Conservation (phyloP, 495 filamentous ascomycete genomes). For the Evernia prunastri region DNA sequence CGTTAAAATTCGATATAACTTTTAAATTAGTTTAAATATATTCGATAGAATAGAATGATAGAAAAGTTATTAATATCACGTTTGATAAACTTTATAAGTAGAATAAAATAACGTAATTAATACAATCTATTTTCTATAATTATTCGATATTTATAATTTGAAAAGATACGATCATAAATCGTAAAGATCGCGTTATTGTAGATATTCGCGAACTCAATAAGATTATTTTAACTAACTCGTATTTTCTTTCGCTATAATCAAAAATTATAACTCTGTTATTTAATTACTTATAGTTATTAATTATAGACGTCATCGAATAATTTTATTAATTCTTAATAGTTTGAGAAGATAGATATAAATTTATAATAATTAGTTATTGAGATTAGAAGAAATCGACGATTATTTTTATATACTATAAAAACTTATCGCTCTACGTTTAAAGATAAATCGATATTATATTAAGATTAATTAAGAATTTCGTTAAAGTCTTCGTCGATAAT, state of each 20-base stretch:
- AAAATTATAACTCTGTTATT: conserved; percentile 5
- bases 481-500: no score
- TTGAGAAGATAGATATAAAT: conserved; percentile 6
- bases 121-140: not conserved
- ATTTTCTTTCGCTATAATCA: conserved; percentile 6
- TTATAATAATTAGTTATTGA: no score
- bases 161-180: not conserved
- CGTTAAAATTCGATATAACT: not conserved
- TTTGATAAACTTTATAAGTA: conserved; percentile 21
- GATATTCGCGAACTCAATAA: conserved; percentile 14
- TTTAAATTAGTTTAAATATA: conserved; percentile 6
- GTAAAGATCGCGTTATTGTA: conserved; percentile 3
- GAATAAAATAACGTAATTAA: conserved; percentile 11
- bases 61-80: conserved; percentile 18
- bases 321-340: conserved; percentile 15
- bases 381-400: no score
- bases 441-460: no score
- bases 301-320: not conserved
- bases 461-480: no score
- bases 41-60: conserved; percentile 3
- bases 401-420: no score
- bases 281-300: not conserved
- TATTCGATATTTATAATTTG: conserved; percentile 23
- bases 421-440: no score
- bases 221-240: conserved; percentile 8